phyloP scores from a whole-genome alignment of 1,284 basidiomycete species.

The Ustilago tritici region DNA sequence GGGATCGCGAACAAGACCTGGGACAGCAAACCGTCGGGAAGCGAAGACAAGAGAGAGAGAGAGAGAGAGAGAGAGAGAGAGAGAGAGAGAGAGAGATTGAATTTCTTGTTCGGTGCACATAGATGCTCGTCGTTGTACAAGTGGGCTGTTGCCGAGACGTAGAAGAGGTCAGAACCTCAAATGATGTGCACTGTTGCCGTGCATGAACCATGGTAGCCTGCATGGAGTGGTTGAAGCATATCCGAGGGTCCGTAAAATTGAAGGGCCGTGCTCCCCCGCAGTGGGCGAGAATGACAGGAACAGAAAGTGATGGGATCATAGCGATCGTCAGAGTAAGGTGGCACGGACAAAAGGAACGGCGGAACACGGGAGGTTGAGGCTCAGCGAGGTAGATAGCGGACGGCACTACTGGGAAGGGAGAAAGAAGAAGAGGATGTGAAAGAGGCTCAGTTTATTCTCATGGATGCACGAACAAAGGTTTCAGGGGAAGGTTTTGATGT shows the following conservation, averaged over 20 bases:
- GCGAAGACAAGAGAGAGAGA: background rate
- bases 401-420: background rate
- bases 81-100: no score
- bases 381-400: background rate
- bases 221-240: background rate
- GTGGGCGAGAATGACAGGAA: background rate
- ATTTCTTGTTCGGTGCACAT: background rate
- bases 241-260: no score
- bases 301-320: background rate
- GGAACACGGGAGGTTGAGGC: background rate
- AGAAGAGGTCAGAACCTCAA: background rate
- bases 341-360: background rate
- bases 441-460: conserved; percentile 1
- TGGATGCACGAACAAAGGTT: no score
- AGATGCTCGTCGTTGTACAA: background rate
- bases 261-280: conserved; percentile 9
- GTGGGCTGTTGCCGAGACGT: background rate
- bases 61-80: no score
- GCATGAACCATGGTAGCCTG: no score
- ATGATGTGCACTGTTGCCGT: background rate
- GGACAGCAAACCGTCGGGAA: background rate
- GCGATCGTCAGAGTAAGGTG: background rate
- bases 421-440: conserved; percentile 6
- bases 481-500: no score
- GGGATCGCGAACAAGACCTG: background rate